These are phyloP conservation scores for Pseudophaeomoniella oleicola DNA, from an alignment of 2,329 filamentous ascomycete genomes.

Conservation along the genomic window DNA sequence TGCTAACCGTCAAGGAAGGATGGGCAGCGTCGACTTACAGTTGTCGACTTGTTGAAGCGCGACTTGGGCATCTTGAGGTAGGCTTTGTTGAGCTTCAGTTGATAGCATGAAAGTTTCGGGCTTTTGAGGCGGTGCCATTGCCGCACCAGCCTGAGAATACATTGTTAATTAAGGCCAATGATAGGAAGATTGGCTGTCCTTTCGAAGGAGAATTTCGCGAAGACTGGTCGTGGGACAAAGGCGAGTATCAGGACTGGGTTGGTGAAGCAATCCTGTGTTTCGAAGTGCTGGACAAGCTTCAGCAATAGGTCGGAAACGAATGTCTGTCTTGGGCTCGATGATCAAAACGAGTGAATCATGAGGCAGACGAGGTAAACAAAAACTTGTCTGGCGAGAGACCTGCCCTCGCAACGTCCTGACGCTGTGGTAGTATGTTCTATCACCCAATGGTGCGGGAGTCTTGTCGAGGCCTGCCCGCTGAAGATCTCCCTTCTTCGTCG, in stretches of 20 bases:
- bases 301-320: background rate
- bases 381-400: no score
- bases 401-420: background rate
- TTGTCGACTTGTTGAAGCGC: conserved; percentile 98
- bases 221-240: no score
- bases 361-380: no score
- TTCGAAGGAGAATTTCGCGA: no score
- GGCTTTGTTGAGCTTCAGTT: conserved; percentile 87
- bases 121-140: conserved; percentile 86
- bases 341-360: background rate
- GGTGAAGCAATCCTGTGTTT: background rate
- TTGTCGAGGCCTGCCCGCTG: background rate
- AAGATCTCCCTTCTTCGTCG: background rate
- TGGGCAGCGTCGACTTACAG: conserved; percentile 42
- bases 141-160: conserved; percentile 65
- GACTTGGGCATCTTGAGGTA: conserved; percentile 92
- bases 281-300: background rate
- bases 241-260: background rate
- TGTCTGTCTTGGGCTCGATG: background rate
- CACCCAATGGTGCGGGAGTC: background rate
- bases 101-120: conserved; percentile 98
- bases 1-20: background rate
- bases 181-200: no score
- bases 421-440: background rate
- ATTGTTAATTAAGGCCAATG: no score